A percentile compares a stretch with the other conserved stretches of the same genome.
phyloP scores from a whole-genome alignment of 345 rosid species.

The Eucalyptus sideroxylon region DNA sequence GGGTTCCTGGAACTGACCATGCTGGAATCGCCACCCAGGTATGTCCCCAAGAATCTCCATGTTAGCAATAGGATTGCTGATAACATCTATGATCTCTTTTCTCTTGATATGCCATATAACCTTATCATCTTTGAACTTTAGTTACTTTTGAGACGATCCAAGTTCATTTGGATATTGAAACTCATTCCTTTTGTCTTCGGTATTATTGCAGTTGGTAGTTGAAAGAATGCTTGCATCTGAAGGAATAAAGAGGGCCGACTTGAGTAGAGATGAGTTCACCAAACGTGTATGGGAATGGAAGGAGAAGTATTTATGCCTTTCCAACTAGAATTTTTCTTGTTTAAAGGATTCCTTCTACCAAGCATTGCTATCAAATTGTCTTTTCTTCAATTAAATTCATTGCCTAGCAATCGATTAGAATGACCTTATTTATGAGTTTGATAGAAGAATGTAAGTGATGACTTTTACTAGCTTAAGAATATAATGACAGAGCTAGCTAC shows the following conservation, averaged over 20 bases:
- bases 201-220: slow-evolving; percentile 64
- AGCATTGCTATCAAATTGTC: not conserved
- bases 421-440: not conserved
- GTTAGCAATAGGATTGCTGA: not conserved
- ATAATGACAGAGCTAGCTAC: not conserved
- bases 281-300: slow-evolving; percentile 98
- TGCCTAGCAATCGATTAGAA: not conserved
- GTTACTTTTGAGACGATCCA: not conserved
- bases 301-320: slow-evolving; percentile 54
- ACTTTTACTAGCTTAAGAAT: not conserved
- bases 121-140: not conserved
- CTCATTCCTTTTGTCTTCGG: not conserved
- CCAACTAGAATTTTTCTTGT: not conserved
- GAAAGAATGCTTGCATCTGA: slow-evolving; percentile 93
- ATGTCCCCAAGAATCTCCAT: not conserved
- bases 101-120: not conserved
- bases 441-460: not conserved
- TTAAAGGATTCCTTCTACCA: not conserved
- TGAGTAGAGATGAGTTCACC: slow-evolving; percentile 83
- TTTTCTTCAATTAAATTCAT: not conserved
- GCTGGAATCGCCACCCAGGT: slow-evolving; percentile 99
- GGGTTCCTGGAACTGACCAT: slow-evolving; percentile 99
- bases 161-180: slow-evolving; percentile 2
- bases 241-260: slow-evolving; percentile 72
- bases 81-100: not conserved